A percentile compares a stretch with the other conserved stretches of the same genome.
These are phyloP conservation scores for Ustilago lituana DNA, from an alignment of 1,284 basidiomycete genomes.

Conservation along the genomic window DNA sequence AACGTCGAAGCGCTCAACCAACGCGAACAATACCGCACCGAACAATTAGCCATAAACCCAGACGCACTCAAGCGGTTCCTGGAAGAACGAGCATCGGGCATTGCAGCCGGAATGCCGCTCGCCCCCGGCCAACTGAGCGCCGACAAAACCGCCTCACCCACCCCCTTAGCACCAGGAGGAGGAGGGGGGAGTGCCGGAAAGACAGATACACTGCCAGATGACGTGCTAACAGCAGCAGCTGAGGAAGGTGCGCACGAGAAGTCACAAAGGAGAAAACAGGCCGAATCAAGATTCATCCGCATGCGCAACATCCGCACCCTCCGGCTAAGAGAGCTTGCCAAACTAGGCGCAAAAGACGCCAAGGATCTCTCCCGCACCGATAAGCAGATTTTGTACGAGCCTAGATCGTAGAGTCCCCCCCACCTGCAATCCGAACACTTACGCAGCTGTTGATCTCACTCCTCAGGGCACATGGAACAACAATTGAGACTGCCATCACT, in stretches of 20 bases:
- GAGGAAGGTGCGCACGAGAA: not conserved
- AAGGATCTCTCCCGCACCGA: slow-evolving; percentile 12
- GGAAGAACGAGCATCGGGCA: slow-evolving; percentile 52
- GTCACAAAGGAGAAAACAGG: slow-evolving; percentile 20
- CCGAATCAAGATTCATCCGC: slow-evolving; percentile 40
- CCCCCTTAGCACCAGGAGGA: too few relatives aligned
- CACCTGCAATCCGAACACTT: too few relatives aligned
- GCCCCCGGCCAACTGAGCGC: slow-evolving; percentile 56
- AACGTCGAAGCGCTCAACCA: slow-evolving; percentile 62
- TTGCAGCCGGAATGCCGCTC: slow-evolving; percentile 59
- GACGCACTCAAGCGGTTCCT: slow-evolving; percentile 55
- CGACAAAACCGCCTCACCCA: not conserved
- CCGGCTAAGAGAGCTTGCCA: slow-evolving; percentile 51
- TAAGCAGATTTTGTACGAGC: slow-evolving; percentile 33
- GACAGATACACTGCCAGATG: slow-evolving; percentile 1
- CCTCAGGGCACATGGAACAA: too few relatives aligned
- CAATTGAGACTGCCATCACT: too few relatives aligned
- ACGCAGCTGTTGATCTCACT: too few relatives aligned
- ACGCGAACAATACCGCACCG: slow-evolving; percentile 50
- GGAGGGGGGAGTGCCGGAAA: not conserved
- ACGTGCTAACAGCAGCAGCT: slow-evolving; percentile 1
- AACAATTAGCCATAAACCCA: slow-evolving; percentile 43
- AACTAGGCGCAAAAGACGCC: slow-evolving; percentile 48
- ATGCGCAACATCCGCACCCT: slow-evolving; percentile 40
- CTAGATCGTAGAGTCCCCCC: slow-evolving; percentile 12